Base-by-base conservation (phyloP, 805 yeast species). In the Myxozyma lipomycoides region DNA sequence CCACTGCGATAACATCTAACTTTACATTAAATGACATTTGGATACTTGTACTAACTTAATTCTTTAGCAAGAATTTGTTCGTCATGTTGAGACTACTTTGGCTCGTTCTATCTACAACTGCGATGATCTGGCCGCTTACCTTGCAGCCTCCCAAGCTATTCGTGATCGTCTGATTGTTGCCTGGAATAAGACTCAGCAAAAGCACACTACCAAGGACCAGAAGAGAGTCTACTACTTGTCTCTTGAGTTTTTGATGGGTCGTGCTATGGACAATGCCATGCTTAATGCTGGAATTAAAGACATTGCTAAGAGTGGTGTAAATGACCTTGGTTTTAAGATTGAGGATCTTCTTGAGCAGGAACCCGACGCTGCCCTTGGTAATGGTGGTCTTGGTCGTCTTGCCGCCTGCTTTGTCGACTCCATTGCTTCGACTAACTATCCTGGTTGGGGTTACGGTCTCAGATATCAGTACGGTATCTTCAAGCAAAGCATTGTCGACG, bases 401-500 rank as follows among this genome's bases (percentile, higher is more conserved):
- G 96, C 96, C 21, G 96, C 96, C 19, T 90, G 96, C 70, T 89
- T 88, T 66, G 79, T 89, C 43, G 96, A 90, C 70, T 87, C 96
- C 1, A 72, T 89, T 66, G 80, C 93, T 32, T 82, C 95, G 3
- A 84, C 86, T 59, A 82, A 86, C 68, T 86, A 86, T 67, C 88
- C 95, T 17, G 95, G 95, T 45, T 89, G 97, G 97, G 97, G 97
- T 57, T 89, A 89, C 67, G 96, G 97, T 53, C 73, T 89, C 61
- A 83, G 95, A 66, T 89, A 89, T 72, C 88, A 88, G 69, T 89
- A 90, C 66, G 97, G 97, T 67, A 89, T 89, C 61, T 89, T 89
- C 70, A 79, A 88, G 60, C 97, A 89, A 71, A 82, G 81, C 67
- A 87, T 89, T 64, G 77, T 87, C 61, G 86, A 90, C 64, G 97